Conservation (phyloP, 495 filamentous ascomycete species). For the Mytilinidion resinicola region DNA sequence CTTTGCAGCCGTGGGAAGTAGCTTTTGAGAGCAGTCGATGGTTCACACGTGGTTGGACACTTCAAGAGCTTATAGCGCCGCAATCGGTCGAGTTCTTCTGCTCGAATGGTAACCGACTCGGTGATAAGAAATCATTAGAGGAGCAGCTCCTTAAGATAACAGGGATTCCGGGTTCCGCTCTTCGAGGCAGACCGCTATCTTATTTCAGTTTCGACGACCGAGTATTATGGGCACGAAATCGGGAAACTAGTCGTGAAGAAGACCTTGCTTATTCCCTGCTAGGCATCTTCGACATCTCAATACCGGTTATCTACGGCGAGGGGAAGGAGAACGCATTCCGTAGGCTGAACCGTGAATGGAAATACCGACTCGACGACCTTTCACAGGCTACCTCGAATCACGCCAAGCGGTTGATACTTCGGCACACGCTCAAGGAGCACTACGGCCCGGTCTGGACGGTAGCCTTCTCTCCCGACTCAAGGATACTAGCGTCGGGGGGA, state of each 20-base stretch:
- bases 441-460: too few relatives aligned
- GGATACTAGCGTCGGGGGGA: too few relatives aligned
- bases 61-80: slow-evolving; percentile 20
- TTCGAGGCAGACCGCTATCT: slow-evolving; percentile 12
- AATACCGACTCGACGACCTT: too few relatives aligned
- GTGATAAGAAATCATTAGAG: slow-evolving; percentile 20
- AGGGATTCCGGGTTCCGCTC: slow-evolving; percentile 11
- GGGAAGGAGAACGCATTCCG: not conserved
- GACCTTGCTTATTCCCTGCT: slow-evolving; percentile 20
- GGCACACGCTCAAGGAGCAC: too few relatives aligned
- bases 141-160: slow-evolving; percentile 7
- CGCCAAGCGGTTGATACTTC: too few relatives aligned
- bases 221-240: slow-evolving; percentile 27
- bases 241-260: slow-evolving; percentile 23
- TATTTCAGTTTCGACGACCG: slow-evolving; percentile 6
- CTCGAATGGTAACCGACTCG: slow-evolving; percentile 6
- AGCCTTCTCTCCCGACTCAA: too few relatives aligned
- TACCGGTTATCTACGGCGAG: slow-evolving; percentile 13
- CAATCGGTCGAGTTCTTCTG: slow-evolving; percentile 20
- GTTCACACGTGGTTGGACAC: slow-evolving; percentile 17
- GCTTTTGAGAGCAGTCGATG: slow-evolving; percentile 2
- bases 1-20: too few relatives aligned
- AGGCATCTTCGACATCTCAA: slow-evolving; percentile 16
- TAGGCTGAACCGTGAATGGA: too few relatives aligned
- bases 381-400: too few relatives aligned